phyloP scores from a whole-genome alignment of 441 rosid genomes.

The Syzygium malaccense region DNA sequence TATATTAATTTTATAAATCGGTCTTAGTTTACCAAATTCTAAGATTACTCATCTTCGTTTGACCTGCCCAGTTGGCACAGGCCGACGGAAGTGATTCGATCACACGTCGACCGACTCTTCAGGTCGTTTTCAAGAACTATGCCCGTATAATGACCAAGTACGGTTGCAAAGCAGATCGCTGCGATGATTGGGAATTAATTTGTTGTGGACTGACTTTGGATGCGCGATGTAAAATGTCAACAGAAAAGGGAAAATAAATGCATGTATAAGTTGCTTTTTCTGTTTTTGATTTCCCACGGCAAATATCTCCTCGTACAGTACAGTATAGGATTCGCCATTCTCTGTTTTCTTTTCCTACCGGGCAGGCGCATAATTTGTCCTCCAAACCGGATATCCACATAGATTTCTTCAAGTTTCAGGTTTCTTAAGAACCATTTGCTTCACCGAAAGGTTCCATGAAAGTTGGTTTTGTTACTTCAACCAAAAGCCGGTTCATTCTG shows the following conservation, averaged over 20 bases:
- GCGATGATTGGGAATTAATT: neutral
- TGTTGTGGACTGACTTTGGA: neutral
- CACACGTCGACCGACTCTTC: too few species aligned
- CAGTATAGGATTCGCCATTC: neutral
- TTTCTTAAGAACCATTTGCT: neutral
- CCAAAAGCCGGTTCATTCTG: neutral
- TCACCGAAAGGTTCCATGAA: neutral
- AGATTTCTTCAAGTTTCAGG: neutral
- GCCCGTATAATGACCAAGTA: neutral
- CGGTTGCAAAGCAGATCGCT: neutral
- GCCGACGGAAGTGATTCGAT: too few species aligned
- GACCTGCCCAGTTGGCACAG: neutral
- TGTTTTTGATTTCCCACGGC: neutral
- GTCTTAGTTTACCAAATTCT: neutral
- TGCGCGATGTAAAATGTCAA: neutral
- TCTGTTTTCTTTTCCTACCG: neutral
- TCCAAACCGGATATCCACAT: neutral
- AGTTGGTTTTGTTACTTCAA: neutral
- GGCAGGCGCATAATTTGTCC: neutral
- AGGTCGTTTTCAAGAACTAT: neutral
- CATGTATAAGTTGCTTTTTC: neutral
- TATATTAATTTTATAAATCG: too few species aligned
- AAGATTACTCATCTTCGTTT: neutral
- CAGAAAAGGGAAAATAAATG: neutral
- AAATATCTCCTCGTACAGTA: neutral